phyloP scores from a whole-genome alignment of 2,329 filamentous ascomycete species.

The Monilinia fructicola region DNA sequence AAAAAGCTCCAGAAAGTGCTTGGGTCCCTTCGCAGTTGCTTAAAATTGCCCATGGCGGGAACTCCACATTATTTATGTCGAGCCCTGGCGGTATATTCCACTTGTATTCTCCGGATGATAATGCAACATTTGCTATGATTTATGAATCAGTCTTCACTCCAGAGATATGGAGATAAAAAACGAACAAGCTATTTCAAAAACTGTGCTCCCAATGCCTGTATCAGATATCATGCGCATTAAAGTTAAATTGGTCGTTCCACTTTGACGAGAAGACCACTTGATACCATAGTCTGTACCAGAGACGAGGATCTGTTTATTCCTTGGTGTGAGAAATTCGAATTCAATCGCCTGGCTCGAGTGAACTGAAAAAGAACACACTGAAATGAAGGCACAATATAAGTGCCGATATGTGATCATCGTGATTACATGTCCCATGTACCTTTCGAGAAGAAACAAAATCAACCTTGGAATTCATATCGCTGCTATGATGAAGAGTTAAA shows the following conservation, averaged over 20 bases:
- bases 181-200: too few relatives aligned
- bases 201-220: too few relatives aligned
- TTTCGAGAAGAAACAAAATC: background rate
- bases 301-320: constrained; percentile 7
- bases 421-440: background rate
- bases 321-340: constrained; percentile 13
- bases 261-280: background rate
- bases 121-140: constrained; percentile 9
- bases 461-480: background rate
- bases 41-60: constrained; percentile 18
- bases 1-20: constrained; percentile 16
- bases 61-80: constrained; percentile 21
- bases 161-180: too few relatives aligned
- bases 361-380: background rate
- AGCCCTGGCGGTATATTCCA: constrained; percentile 13
- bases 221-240: too few relatives aligned
- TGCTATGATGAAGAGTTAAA: constrained; percentile 5
- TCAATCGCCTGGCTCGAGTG: background rate
- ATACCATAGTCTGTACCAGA: constrained; percentile 2
- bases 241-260: too few relatives aligned
- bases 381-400: background rate
- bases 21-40: background rate
- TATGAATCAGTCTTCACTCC: background rate
- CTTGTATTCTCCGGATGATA: constrained; percentile 2
- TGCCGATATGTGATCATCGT: constrained; percentile 1